These are phyloP conservation scores for Zasmidium cellare DNA, from an alignment of 2,329 filamentous ascomycete species.

Conservation along the genomic window DNA sequence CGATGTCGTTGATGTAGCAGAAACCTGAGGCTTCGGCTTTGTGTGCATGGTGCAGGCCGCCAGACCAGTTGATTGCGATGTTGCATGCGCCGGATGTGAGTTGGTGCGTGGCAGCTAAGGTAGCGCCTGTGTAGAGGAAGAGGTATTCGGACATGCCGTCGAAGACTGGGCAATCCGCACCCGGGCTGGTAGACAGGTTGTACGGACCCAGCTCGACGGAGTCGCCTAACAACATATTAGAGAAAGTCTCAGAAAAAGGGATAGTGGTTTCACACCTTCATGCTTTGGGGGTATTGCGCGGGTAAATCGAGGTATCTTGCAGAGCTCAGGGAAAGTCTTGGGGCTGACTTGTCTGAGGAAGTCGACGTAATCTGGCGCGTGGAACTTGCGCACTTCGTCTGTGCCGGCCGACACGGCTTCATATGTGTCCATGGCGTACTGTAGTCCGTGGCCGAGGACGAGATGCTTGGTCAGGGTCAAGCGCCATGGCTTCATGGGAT, in stretches of 20 bases:
- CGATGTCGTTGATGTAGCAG: constrained; percentile 99
- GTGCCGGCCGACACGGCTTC: constrained; percentile 79
- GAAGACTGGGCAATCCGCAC: constrained; percentile 94
- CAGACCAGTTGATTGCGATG: constrained; percentile 97
- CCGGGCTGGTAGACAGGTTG: constrained; percentile 62
- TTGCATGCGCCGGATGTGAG: constrained; percentile 83
- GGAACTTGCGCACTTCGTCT: constrained; percentile 84
- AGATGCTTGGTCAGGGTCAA: constrained; percentile 93
- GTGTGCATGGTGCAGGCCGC: constrained; percentile 94
- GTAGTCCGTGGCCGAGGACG: constrained; percentile 92
- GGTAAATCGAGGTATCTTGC: constrained; percentile 47
- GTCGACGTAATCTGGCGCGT: constrained; percentile 85
- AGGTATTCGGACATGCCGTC: constrained; percentile 95
- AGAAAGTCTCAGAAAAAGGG: too few relatives aligned
- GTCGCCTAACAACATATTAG: too few relatives aligned
- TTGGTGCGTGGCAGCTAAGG: constrained; percentile 86
- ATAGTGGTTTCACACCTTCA: constrained; percentile 31
- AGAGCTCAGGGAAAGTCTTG: constrained; percentile 52
- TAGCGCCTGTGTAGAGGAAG: constrained; percentile 87
- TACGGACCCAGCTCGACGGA: constrained; percentile 58
- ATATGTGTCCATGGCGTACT: constrained; percentile 95
- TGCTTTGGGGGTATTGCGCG: constrained; percentile 41
- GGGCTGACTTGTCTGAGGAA: constrained; percentile 61
- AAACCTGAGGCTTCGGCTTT: constrained; percentile 92
- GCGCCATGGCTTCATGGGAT: constrained; percentile 99